Evolutionary conservation across 2,329 filamentous ascomycete species (phyloP).

Genomic region (Cladosporium sp.): DNA sequence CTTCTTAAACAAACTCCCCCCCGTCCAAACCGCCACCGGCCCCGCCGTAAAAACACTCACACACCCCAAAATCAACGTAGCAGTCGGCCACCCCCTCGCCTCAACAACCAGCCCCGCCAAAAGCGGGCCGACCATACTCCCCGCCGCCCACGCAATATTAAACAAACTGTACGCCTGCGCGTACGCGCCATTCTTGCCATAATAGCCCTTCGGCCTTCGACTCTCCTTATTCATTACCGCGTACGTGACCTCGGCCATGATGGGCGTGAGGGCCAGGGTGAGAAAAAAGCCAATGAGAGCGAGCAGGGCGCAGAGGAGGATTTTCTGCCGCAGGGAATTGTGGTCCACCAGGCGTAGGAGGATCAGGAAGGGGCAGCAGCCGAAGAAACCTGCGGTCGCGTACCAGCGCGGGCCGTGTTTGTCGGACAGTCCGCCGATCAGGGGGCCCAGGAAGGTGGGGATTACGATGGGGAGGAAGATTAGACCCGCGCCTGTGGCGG

Average conservation of each 20-base stretch:
- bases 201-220: constrained; percentile 40
- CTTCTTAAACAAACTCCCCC: constrained; percentile 46
- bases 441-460: too few species aligned
- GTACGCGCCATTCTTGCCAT: constrained; percentile 45
- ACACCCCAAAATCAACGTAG: constrained; percentile 60
- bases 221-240: constrained; percentile 56
- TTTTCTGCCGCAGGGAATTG: too few species aligned
- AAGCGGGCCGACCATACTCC: constrained; percentile 29
- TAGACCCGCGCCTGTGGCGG: too few species aligned
- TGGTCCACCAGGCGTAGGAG: too few species aligned
- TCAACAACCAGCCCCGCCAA: constrained; percentile 28
- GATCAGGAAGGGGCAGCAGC: too few species aligned
- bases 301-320: too few species aligned
- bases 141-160: constrained; percentile 33
- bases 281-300: constrained; percentile 38
- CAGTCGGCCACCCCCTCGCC: constrained; percentile 30
- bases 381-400: too few species aligned
- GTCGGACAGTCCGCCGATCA: too few species aligned
- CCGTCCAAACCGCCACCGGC: constrained; percentile 51
- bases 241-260: constrained; percentile 65
- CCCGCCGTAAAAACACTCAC: constrained; percentile 50
- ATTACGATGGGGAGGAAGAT: too few species aligned
- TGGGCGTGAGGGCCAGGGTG: constrained; percentile 56
- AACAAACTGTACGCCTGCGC: constrained; percentile 56
- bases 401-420: too few species aligned